A percentile compares a stretch with the other conserved stretches of the same genome.
Evolutionary conservation across 1,284 basidiomycete genomes (phyloP).

Genomic region (Albatrellus sp.): DNA sequence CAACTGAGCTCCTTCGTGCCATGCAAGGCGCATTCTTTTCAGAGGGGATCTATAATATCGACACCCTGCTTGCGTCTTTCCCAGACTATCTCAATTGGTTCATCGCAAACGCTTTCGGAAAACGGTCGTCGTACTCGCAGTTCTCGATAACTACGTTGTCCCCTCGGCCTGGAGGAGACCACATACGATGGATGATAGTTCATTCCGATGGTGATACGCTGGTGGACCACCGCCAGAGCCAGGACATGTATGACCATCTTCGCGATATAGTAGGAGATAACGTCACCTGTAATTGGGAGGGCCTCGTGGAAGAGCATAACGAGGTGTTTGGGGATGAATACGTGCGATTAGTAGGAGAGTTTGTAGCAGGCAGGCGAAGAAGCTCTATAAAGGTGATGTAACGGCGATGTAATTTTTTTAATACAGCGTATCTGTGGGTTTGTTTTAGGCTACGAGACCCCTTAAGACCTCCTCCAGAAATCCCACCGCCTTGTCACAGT

Average conservation of each 20-base stretch:
- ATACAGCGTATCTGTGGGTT: neutral
- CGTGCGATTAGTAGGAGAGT: slow-evolving; percentile 33
- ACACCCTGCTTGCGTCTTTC: slow-evolving; percentile 45
- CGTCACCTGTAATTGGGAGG: slow-evolving; percentile 24
- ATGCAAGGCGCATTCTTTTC: slow-evolving; percentile 47
- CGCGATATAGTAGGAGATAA: slow-evolving; percentile 12
- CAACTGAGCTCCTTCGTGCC: slow-evolving; percentile 30
- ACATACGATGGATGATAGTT: slow-evolving; percentile 53
- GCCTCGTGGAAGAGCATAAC: slow-evolving; percentile 42
- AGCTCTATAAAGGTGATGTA: slow-evolving; percentile 2
- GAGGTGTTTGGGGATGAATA: slow-evolving; percentile 38
- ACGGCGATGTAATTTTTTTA: neutral
- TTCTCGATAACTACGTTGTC: slow-evolving; percentile 35
- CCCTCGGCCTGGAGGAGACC: slow-evolving; percentile 19
- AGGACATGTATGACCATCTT: slow-evolving; percentile 44
- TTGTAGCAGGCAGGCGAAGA: slow-evolving; percentile 16
- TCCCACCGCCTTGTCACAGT: slow-evolving; percentile 58
- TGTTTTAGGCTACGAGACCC: slow-evolving; percentile 10
- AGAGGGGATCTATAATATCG: slow-evolving; percentile 68
- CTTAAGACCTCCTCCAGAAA: slow-evolving; percentile 49
- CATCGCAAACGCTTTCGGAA: slow-evolving; percentile 48
- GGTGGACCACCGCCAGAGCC: slow-evolving; percentile 51
- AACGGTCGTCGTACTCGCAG: slow-evolving; percentile 29
- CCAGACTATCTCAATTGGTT: slow-evolving; percentile 58
- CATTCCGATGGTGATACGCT: slow-evolving; percentile 64